Base-by-base conservation (phyloP, 257 asterid genomes). In the Penstemon barbatus region DNA sequence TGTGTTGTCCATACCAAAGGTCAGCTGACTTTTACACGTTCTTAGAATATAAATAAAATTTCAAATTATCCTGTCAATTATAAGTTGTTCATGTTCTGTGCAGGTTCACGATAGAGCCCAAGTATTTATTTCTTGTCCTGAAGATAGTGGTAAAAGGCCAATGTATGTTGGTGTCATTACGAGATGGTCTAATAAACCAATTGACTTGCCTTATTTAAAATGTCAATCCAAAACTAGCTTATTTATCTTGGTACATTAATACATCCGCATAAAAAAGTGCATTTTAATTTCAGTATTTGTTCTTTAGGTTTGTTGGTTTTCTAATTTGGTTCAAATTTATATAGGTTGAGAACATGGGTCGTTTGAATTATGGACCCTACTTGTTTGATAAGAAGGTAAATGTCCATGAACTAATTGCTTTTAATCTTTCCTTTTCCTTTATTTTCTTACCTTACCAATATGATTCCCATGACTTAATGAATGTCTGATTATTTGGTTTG, bases 21-120 rank as follows among this genome's bases (percentile, higher is more conserved):
- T 88, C 74, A 72, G 74, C 61, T 44, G 8, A 8, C 37, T 43
- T 46, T 72, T 65, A 70, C 58, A 33, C 46, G 70, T 65, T 49
- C 3, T 15, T 15, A 15, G 18, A 15, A 15, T 15, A 11, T 71
- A 64, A 37, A 46, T 44, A 41, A 42, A 8, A 33, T 37, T 15
- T 51, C 70, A 61, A 68, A 64, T 7, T 4, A 68, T 69, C 68
- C 33, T 45, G 60, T 52, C 25, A 13, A 45, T 51, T 37, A 41
- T 46, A 50, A 64, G 48, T 48, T 66, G 49, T 57, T 54, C 33
- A 38, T 10, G 49, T 69, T 39, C 65, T 83, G 66, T 83, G 66
- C 86, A 93, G 99, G 96, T 93, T 75, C 97, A 87, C 70, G 99
- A 93, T 76, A 88, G 97, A 84, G 99, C 96, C 57, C 99, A 93